Base-by-base conservation (phyloP, 371 early-diverging fungal genomes). In the Mortierella sp. region DNA sequence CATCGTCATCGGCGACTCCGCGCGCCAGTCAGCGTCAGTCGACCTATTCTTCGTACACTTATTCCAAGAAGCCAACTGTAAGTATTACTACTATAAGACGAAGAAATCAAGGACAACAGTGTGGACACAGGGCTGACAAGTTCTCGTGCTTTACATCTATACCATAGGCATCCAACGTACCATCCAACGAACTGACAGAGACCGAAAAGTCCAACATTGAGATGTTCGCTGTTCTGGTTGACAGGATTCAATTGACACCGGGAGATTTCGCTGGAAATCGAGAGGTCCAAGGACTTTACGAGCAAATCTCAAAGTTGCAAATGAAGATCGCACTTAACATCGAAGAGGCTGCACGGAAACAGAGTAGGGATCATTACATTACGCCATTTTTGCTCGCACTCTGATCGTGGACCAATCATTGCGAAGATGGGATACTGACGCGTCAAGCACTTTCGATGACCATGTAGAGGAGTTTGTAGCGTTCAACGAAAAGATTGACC, bases 121-220 rank as follows among this genome's bases (percentile, higher is more conserved):
- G 10, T 34, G n/a, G n/a, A n/a, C n/a, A n/a, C n/a, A n/a, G n/a
- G n/a, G n/a, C n/a, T n/a, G n/a, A n/a, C n/a, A n/a, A n/a, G n/a
- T n/a, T n/a, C n/a, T n/a, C n/a, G n/a, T 28, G 41, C 38, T 41
- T 14, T 28, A 13, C 19, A 16, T 30, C 3, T 30, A 7, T 30
- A 19, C 18, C 42, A 34, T n/a, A 21, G 38, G 58, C 34, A 59
- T 13, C 41, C 13, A 41, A 34, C 34, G 34, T 10, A 9, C 34
- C 53, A 7, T 21, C 39, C 0, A 72, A 85, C 47, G 85, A 86
- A 52, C 60, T 93, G 58, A 76, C 84, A 27, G 61, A 82, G 1
- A 79, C 82, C 24, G 93, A 93, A 61, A 84, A 89, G 61, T 90
- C 92, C 47, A 91, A 91, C 51, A 88, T 93, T 55, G 83, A 84